Evolutionary conservation across 768 basidiomycete genomes (phyloP).

Genomic region (Erythrobasidium yunnanense): DNA sequence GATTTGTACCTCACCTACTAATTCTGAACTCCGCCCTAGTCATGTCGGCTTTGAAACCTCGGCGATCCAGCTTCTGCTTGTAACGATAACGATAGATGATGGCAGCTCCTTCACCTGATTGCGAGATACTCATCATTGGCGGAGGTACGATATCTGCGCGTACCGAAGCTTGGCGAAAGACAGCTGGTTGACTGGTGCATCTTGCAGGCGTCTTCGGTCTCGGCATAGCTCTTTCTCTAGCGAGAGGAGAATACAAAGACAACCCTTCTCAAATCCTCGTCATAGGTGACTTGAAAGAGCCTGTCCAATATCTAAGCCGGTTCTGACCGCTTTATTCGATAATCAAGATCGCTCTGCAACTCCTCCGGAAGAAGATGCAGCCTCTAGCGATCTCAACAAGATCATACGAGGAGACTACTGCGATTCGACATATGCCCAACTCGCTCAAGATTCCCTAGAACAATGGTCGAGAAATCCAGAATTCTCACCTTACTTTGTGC

Average conservation of each 20-base stretch:
- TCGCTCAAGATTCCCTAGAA: slow-evolving; percentile 40
- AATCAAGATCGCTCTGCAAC: slow-evolving; percentile 37
- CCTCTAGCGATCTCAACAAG: slow-evolving; percentile 40
- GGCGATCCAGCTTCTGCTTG: too few relatives aligned
- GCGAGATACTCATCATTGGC: too few relatives aligned
- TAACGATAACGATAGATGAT: too few relatives aligned
- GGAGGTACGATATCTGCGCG: too few relatives aligned
- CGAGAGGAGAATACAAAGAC: slow-evolving; percentile 1
- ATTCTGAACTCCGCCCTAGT: too few relatives aligned
- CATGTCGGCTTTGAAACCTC: too few relatives aligned
- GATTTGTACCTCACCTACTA: too few relatives aligned
- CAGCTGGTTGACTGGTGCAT: too few relatives aligned
- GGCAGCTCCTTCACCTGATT: too few relatives aligned
- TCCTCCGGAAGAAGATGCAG: slow-evolving; percentile 38
- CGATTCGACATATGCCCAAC: slow-evolving; percentile 35
- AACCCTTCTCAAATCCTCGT: slow-evolving; percentile 11
- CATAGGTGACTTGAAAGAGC: slow-evolving; percentile 3
- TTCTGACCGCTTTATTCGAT: too few relatives aligned
- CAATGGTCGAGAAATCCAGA: slow-evolving; percentile 37
- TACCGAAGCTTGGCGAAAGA: background rate
- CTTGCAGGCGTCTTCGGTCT: slow-evolving; percentile 24
- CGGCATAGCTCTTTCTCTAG: background rate
- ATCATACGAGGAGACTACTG: slow-evolving; percentile 39
- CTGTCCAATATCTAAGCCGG: too few relatives aligned
- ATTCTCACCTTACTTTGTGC: slow-evolving; percentile 37